These are phyloP conservation scores for Penicillium glabrum DNA, from an alignment of 2,329 filamentous ascomycete species.

Conservation along the genomic window DNA sequence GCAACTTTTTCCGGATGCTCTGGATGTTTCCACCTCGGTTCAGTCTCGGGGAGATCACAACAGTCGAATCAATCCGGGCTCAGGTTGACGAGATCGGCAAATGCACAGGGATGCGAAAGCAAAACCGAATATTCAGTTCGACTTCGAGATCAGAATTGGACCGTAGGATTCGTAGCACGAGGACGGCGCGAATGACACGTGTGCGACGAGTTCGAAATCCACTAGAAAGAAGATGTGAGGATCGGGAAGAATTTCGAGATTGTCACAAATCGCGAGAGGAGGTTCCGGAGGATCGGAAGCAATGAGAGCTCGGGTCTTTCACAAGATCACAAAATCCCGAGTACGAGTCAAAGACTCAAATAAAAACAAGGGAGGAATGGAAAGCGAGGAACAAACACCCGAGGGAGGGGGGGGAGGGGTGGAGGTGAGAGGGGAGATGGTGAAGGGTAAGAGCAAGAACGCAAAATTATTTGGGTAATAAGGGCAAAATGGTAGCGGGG, in stretches of 20 bases:
- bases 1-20: background rate
- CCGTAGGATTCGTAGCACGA: background rate
- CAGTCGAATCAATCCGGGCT: background rate
- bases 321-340: background rate
- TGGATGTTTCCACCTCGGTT: background rate
- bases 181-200: conserved; percentile 28
- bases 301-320: background rate
- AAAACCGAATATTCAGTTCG: background rate
- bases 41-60: background rate
- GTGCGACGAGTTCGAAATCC: background rate
- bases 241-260: conserved; percentile 4
- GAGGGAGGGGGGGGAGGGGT: conserved; percentile 18
- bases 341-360: background rate
- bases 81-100: background rate
- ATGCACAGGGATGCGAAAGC: conserved; percentile 4
- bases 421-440: conserved; percentile 23
- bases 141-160: background rate
- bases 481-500: conserved; percentile 25
- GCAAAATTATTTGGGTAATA: conserved; percentile 28
- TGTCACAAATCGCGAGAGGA: background rate
- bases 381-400: conserved; percentile 15
- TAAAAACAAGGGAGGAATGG: conserved; percentile 11
- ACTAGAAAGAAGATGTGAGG: background rate
- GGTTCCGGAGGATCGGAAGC: conserved; percentile 6
- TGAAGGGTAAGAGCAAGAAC: conserved; percentile 20